These are phyloP conservation scores for Aspergillus tubingensis DNA, from an alignment of 2,329 filamentous ascomycete genomes.

Conservation along the genomic window DNA sequence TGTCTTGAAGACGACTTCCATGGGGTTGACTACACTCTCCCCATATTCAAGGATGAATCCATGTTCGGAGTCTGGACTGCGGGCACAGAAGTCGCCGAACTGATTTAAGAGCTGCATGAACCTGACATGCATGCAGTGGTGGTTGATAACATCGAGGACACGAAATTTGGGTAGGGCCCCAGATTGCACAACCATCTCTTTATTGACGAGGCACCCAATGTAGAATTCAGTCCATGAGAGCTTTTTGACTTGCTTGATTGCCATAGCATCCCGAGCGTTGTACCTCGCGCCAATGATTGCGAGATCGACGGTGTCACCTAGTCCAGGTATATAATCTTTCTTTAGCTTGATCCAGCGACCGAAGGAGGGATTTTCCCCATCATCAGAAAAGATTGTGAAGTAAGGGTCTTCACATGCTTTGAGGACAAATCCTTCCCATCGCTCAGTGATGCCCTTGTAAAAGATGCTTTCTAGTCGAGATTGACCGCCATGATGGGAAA, in stretches of 20 bases:
- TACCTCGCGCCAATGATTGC: conserved; percentile 75
- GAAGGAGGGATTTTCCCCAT: conserved; percentile 27
- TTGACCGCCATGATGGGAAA: conserved; percentile 55
- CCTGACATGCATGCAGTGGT: conserved; percentile 50
- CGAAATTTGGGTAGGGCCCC: conserved; percentile 60
- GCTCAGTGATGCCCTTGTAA: conserved; percentile 63
- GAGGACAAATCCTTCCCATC: conserved; percentile 77
- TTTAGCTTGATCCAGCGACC: conserved; percentile 77
- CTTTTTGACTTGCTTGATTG: conserved; percentile 52
- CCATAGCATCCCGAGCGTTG: conserved; percentile 62
- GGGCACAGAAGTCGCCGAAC: conserved; percentile 49
- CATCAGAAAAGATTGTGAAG: conserved; percentile 56
- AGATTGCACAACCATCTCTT: conserved; percentile 57
- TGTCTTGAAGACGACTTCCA: conserved; percentile 60
- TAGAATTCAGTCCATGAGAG: conserved; percentile 79
- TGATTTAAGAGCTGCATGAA: conserved; percentile 55
- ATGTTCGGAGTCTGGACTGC: conserved; percentile 36
- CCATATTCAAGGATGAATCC: conserved; percentile 53
- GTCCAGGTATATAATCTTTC: conserved; percentile 75
- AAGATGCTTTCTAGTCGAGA: conserved; percentile 65
- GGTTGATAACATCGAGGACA: conserved; percentile 64
- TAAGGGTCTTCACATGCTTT: conserved; percentile 78
- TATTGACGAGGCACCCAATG: conserved; percentile 74
- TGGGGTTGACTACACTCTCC: conserved; percentile 33
- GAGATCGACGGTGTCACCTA: conserved; percentile 83